Evolutionary conservation across 2,329 filamentous ascomycete species (phyloP).

Genomic region (Esteya vermicola): DNA sequence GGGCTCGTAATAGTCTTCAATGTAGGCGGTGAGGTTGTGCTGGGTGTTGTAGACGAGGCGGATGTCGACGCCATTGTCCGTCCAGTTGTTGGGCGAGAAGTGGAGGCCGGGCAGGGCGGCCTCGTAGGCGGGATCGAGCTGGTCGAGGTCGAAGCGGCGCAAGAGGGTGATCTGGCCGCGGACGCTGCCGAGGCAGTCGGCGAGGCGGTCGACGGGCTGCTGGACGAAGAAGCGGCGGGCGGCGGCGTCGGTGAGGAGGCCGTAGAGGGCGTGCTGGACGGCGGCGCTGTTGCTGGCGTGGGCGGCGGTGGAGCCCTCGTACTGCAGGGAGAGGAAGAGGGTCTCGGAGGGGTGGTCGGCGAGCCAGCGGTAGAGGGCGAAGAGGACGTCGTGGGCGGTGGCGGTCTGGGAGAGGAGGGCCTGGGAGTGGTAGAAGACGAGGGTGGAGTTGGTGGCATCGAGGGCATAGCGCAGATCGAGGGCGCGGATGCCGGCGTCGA

Average conservation of each 20-base stretch:
- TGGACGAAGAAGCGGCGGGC: conserved; percentile 28
- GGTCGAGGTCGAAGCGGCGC: conserved; percentile 28
- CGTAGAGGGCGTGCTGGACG: conserved; percentile 23
- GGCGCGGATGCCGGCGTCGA: conserved; percentile 31
- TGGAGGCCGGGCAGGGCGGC: conserved; percentile 28
- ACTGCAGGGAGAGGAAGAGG: conserved; percentile 31
- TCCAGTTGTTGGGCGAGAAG: conserved; percentile 27
- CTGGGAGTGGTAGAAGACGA: conserved; percentile 33
- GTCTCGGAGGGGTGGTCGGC: conserved; percentile 28
- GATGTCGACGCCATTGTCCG: conserved; percentile 25
- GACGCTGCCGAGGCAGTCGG: conserved; percentile 31
- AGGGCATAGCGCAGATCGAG: conserved; percentile 36
- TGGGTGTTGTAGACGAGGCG: conserved; percentile 25
- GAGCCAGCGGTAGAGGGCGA: conserved; percentile 33
- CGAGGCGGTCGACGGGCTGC: conserved; percentile 30
- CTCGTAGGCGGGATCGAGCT: conserved; percentile 19
- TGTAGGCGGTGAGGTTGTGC: conserved; percentile 24
- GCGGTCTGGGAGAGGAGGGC: conserved; percentile 29
- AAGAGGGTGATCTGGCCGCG: conserved; percentile 28
- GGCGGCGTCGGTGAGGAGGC: conserved; percentile 21
- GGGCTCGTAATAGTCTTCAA: conserved; percentile 34
- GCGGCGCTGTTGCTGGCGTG: conserved; percentile 17
- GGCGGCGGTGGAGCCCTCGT: conserved; percentile 22
- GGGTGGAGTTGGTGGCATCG: conserved; percentile 26
- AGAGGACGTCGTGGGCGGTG: conserved; percentile 28